phyloP scores from a whole-genome alignment of 2,329 filamentous ascomycete species.

The Xylariaceae sp. region DNA sequence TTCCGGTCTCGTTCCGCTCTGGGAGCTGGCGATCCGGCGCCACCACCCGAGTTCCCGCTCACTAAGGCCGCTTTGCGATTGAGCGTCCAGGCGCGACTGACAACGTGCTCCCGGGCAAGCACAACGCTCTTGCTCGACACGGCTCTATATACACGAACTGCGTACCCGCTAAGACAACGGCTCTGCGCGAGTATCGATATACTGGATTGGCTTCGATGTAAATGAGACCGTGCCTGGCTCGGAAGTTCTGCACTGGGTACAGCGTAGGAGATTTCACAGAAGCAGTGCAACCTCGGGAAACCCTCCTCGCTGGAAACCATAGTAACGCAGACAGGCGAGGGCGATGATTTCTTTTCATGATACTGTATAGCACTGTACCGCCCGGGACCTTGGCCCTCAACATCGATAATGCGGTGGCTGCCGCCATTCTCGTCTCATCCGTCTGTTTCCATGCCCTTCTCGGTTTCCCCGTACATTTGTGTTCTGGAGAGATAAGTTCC shows the following conservation, averaged over 20 bases:
- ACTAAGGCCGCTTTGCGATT: too few species aligned
- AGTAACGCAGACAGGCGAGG: background rate
- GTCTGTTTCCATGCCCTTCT: background rate
- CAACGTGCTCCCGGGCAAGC: too few species aligned
- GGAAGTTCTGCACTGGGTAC: slow-evolving; percentile 8
- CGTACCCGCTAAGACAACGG: too few species aligned
- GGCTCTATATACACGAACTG: too few species aligned
- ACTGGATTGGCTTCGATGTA: background rate
- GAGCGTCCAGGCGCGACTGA: too few species aligned
- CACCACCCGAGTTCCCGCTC: slow-evolving; percentile 17
- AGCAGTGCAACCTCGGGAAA: slow-evolving; percentile 12
- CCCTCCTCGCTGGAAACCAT: slow-evolving; percentile 6
- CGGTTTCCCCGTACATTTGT: background rate
- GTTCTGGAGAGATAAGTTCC: slow-evolving; percentile 7
- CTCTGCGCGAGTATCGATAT: background rate
- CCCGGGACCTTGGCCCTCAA: background rate
- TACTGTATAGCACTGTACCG: background rate
- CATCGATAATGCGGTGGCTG: background rate
- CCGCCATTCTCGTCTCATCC: background rate
- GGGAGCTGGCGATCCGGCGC: slow-evolving; percentile 13
- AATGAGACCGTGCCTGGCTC: background rate
- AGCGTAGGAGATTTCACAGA: slow-evolving; percentile 4
- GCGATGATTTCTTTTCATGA: too few species aligned
- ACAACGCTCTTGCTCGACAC: too few species aligned
- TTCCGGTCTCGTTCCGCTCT: slow-evolving; percentile 1